These are phyloP conservation scores for Stachybotrys chlorohalonatus DNA, from an alignment of 2,329 filamentous ascomycete genomes.

Conservation along the genomic window DNA sequence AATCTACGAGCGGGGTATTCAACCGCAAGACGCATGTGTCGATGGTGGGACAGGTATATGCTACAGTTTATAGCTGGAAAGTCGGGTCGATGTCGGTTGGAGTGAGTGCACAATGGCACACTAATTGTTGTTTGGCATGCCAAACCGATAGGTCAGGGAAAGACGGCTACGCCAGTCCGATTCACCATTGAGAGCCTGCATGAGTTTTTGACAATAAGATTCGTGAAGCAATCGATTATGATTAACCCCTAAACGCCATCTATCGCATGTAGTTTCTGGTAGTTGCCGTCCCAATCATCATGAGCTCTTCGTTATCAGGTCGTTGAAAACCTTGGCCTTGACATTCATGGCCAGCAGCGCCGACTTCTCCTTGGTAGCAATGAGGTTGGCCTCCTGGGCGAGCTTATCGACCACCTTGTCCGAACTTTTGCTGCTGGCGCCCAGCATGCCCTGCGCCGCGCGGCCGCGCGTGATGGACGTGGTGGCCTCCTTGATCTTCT, in stretches of 20 bases:
- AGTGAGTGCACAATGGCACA: too few species aligned
- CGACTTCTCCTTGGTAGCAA: conserved; percentile 53
- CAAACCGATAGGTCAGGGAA: too few species aligned
- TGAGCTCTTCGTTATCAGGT: conserved; percentile 16
- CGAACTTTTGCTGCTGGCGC: conserved; percentile 14
- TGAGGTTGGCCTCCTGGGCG: conserved; percentile 49
- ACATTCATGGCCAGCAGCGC: conserved; percentile 53
- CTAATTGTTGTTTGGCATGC: too few species aligned
- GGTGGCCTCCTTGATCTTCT: conserved; percentile 66
- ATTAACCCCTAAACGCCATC: conserved; percentile 18
- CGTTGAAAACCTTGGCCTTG: conserved; percentile 54
- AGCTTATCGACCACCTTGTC: conserved; percentile 50
- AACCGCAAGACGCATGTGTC: too few species aligned
- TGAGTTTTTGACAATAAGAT: too few species aligned
- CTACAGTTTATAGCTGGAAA: too few species aligned
- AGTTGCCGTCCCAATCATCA: neutral
- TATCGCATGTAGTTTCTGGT: conserved; percentile 7
- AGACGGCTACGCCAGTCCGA: too few species aligned
- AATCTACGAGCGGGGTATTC: neutral
- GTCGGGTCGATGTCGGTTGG: too few species aligned
- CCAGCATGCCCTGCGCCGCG: conserved; percentile 13
- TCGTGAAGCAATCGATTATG: neutral
- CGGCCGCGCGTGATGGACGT: conserved; percentile 15
- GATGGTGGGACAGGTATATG: too few species aligned
- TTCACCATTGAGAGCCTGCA: too few species aligned